Base-by-base conservation (phyloP, 1,284 basidiomycete species). In the Leucoagaricus sp. region DNA sequence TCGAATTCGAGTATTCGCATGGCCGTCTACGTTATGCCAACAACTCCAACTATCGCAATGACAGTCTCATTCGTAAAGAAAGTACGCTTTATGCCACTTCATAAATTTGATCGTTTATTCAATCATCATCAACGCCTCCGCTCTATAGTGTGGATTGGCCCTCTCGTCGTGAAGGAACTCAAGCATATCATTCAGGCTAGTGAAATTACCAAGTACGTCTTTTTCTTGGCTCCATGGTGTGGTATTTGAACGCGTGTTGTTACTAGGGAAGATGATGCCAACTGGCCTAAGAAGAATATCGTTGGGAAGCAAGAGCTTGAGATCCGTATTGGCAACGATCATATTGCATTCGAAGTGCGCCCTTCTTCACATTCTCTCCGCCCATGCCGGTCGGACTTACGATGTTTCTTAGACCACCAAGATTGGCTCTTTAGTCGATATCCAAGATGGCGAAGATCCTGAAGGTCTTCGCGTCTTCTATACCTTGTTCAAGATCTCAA, bases 281-380 rank as follows among this genome's bases (percentile, higher is more conserved):
- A 94, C 66, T 99, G 96, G 97, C 96, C 96, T 4, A 96, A 97
- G 78, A 98, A 96, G 81, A 97, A 98, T 72, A 93, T 97, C 45
- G 94, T 97, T 19, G 97, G 96, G 42, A 93, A 96, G 73, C 96
- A 99, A 72, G 97, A 99, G 73, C 84, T 99, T 47, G 96, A 99
- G 73, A 92, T 99, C 55, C 84, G 94, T 58, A 73, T 98, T 58
- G 96, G 96, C 45, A 95, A 90, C 68, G 94, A 98, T 65, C 96
- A 98, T 70, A 98, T 99, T 61, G 90, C 94, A 0, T 99, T 99
- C 65, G 96, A 99, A 82, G 96, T 96, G 55, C 55, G 86, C 77
- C 2, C n/a, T 38, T 40, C 33, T 46, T 12, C 38, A 17, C 26
- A 34, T 47, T 7, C 9, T 9, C n/a, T 36, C 33, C 42, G n/a